phyloP scores from a whole-genome alignment of 2,329 filamentous ascomycete genomes.

The Rosellinia necatrix region DNA sequence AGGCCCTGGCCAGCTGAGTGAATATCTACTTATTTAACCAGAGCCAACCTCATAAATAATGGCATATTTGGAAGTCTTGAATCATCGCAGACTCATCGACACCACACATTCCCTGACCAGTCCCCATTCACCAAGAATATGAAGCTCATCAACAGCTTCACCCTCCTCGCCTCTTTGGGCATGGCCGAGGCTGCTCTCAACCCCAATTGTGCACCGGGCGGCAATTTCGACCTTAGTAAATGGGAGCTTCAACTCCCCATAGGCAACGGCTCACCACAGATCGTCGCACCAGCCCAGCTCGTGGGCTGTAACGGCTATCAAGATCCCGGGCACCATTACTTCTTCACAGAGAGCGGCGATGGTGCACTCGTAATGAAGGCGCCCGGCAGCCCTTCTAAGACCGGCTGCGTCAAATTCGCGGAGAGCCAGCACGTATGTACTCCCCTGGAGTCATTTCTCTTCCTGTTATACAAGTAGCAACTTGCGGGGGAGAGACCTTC shows the following conservation, averaged over 20 bases:
- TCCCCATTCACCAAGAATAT: conserved; percentile 5
- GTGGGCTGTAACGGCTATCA: conserved; percentile 21
- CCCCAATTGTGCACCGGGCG: conserved; percentile 21
- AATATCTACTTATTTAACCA: conserved; percentile 12
- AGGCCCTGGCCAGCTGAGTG: neutral
- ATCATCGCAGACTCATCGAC: neutral
- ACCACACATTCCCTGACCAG: conserved; percentile 1
- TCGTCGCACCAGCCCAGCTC: conserved; percentile 14
- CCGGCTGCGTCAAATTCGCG: conserved; percentile 21
- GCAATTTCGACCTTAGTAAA: conserved; percentile 23
- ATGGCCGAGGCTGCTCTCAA: conserved; percentile 16
- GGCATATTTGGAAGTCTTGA: neutral
- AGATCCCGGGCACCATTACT: conserved; percentile 24
- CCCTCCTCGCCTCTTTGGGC: conserved; percentile 17
- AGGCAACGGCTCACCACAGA: conserved; percentile 20
- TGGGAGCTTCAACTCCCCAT: conserved; percentile 26
- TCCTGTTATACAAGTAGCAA: neutral
- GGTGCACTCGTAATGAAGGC: conserved; percentile 25
- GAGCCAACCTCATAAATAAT: neutral
- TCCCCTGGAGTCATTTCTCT: conserved; percentile 1
- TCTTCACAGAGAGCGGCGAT: conserved; percentile 22
- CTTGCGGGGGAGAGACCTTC: neutral
- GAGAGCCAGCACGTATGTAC: conserved; percentile 21
- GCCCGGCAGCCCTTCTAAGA: conserved; percentile 14
- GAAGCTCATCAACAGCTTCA: conserved; percentile 5